A percentile compares a stretch with the other conserved stretches of the same genome.
These are phyloP conservation scores for Fusarium sp. DNA, from an alignment of 2,329 filamentous ascomycete species.

Conservation along the genomic window DNA sequence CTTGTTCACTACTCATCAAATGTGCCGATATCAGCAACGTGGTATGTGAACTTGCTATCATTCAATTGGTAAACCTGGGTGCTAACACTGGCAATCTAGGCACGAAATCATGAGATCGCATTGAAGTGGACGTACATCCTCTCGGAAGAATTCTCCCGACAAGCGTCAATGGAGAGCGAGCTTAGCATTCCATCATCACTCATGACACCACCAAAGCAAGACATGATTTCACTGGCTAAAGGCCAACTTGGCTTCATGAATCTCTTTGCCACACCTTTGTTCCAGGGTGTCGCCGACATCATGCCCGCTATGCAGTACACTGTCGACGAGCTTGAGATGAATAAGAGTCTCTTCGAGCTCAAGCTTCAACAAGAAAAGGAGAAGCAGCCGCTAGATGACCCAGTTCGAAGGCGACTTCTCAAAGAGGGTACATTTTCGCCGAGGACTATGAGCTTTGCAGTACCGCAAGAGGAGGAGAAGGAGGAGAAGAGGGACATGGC, in stretches of 20 bases:
- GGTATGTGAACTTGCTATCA: slow-evolving; percentile 65
- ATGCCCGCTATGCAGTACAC: slow-evolving; percentile 88
- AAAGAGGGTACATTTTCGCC: slow-evolving; percentile 61
- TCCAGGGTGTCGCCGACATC: slow-evolving; percentile 87
- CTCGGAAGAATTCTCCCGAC: slow-evolving; percentile 94
- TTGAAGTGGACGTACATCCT: slow-evolving; percentile 91
- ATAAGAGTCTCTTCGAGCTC: slow-evolving; percentile 79
- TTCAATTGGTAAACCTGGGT: background rate
- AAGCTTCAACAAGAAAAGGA: slow-evolving; percentile 74
- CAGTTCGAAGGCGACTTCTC: slow-evolving; percentile 53
- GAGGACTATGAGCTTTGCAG: slow-evolving; percentile 58
- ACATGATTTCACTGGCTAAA: slow-evolving; percentile 83
- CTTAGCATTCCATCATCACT: slow-evolving; percentile 89
- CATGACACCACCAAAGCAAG: slow-evolving; percentile 85
- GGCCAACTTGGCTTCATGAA: slow-evolving; percentile 98
- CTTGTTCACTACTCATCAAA: slow-evolving; percentile 95
- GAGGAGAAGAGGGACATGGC: slow-evolving; percentile 43
- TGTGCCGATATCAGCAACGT: slow-evolving; percentile 99
- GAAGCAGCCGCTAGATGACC: slow-evolving; percentile 55
- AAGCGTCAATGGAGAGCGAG: slow-evolving; percentile 91
- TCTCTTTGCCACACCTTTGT: slow-evolving; percentile 91
- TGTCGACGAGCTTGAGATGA: slow-evolving; percentile 82
- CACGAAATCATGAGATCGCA: slow-evolving; percentile 84
- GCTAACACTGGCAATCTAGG: slow-evolving; percentile 63
- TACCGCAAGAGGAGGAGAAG: slow-evolving; percentile 47